Conservation (phyloP, 2,329 filamentous ascomycete genomes). For the Aquanectria penicillioides region DNA sequence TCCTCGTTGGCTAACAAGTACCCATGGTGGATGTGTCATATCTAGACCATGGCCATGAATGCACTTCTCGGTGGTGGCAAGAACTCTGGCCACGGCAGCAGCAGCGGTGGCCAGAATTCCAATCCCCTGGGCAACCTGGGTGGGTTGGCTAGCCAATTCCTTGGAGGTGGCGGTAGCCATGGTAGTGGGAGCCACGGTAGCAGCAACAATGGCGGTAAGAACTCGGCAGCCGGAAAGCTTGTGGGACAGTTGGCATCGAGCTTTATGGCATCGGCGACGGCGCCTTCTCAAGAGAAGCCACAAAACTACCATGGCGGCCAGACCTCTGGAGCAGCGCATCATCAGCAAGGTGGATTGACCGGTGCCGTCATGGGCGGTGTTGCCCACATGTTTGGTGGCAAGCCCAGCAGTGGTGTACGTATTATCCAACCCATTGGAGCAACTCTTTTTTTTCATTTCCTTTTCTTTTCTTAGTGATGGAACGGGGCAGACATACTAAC, state of each 20-base stretch:
- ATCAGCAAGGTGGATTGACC: conserved; percentile 59
- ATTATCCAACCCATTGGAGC: not conserved
- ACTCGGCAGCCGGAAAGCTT: conserved; percentile 62
- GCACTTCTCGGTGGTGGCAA: conserved; percentile 63
- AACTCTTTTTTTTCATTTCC: not conserved
- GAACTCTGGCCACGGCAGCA: conserved; percentile 42
- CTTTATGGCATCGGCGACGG: conserved; percentile 58
- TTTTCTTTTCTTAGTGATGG: too few species aligned
- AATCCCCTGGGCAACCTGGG: conserved; percentile 52
- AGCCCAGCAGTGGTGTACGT: conserved; percentile 50
- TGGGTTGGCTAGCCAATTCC: conserved; percentile 58
- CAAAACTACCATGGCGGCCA: conserved; percentile 62
- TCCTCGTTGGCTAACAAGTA: conserved; percentile 6
- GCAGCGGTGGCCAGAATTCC: conserved; percentile 43
- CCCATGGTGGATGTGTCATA: conserved; percentile 4
- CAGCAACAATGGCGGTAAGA: conserved; percentile 48
- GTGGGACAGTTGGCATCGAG: conserved; percentile 66
- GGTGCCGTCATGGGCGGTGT: conserved; percentile 66
- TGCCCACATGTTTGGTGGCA: conserved; percentile 63
- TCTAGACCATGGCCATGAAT: conserved; percentile 69
- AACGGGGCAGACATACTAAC: conserved; percentile 23
- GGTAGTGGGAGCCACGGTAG: conserved; percentile 39
- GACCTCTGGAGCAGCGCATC: conserved; percentile 48
- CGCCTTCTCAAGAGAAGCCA: conserved; percentile 52
- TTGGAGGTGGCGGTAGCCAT: conserved; percentile 47